Evolutionary conservation across 2,329 filamentous ascomycete genomes (phyloP), one percentile per base, ranked within the genome.

Genomic region (Coniochaeta sp.): DNA sequence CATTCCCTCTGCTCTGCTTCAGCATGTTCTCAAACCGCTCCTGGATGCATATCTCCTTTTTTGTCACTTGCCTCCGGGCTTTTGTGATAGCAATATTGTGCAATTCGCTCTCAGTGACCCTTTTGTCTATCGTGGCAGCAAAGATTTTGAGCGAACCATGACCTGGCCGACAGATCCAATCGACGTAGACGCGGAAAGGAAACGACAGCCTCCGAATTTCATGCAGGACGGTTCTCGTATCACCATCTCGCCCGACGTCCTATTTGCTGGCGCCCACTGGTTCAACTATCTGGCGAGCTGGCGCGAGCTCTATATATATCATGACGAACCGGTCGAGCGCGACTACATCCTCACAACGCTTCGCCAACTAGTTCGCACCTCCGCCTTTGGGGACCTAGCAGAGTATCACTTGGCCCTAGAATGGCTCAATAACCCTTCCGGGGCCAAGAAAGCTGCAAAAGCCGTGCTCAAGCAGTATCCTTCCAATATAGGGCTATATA

Each of bases 1-100:
- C 57, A 71, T 88, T 5, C 82, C 84, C 0, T 58, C 64, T 0
- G 34, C 59, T 6, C 69, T 69, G 28, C 65, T 79, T 61, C 59
- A 69, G 60, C 62, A 62, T 2, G 68, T 83, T 1, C 72, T 70
- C 8, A 67, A 72, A 11, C 70, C 80, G 31, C 72, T 96, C 0
- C 59, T 95, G 22, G 83, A 93, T 67, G 86, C 87, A 3, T 92
- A 93, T 64, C 71, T 92, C 1, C 74, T 84, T 6, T 93, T 91
- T 68, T 87, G 81, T 66, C 81, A 79, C 38, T 75, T 91, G 1
- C 89, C 90, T 2, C 79, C 84, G 3, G 73, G 6, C 74, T 2
- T 67, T 69, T 28, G 59, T 11, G 63, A 67, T 3, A 60, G 61
- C 28, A 24, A 61, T 60, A 62, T 68, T 67, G 62, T 72, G 65